Evolutionary conservation across 345 rosid species (phyloP).

Genomic region (rapeseed (Brassica napus)): DNA sequence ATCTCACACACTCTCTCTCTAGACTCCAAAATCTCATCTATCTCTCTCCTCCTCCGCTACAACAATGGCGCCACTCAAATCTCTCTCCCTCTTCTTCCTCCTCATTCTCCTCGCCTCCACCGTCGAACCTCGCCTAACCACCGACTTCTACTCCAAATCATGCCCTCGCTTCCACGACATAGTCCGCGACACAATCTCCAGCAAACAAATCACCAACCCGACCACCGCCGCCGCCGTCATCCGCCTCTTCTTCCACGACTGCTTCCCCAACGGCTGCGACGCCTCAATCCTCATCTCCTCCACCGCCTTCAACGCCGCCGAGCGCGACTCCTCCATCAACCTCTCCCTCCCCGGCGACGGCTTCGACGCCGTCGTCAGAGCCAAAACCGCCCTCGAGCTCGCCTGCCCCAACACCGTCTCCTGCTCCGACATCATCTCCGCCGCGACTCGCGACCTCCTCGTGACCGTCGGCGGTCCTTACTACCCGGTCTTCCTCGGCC

Average conservation of each 20-base stretch:
- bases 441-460: slow-evolving; percentile 76
- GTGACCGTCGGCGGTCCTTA: slow-evolving; percentile 70
- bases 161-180: slow-evolving; percentile 73
- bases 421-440: slow-evolving; percentile 81
- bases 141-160: slow-evolving; percentile 60
- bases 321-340: slow-evolving; percentile 77
- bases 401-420: slow-evolving; percentile 82
- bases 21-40: background rate
- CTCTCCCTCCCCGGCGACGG: slow-evolving; percentile 89
- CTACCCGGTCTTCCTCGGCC: slow-evolving; percentile 69
- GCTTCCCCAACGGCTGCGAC: slow-evolving; percentile 79
- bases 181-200: slow-evolving; percentile 60
- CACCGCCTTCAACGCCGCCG: slow-evolving; percentile 62
- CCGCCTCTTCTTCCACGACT: slow-evolving; percentile 86
- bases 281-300: slow-evolving; percentile 68
- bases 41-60: background rate
- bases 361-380: slow-evolving; percentile 71
- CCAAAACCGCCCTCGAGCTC: slow-evolving; percentile 88
- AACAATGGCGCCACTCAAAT: slow-evolving; percentile 36
- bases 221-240: slow-evolving; percentile 81
- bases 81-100: slow-evolving; percentile 31
- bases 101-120: slow-evolving; percentile 20
- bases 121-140: slow-evolving; percentile 46
- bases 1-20: background rate
- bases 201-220: slow-evolving; percentile 75